Evolutionary conservation across 2,329 filamentous ascomycete genomes (phyloP).

Genomic region (Penicillium sp.): DNA sequence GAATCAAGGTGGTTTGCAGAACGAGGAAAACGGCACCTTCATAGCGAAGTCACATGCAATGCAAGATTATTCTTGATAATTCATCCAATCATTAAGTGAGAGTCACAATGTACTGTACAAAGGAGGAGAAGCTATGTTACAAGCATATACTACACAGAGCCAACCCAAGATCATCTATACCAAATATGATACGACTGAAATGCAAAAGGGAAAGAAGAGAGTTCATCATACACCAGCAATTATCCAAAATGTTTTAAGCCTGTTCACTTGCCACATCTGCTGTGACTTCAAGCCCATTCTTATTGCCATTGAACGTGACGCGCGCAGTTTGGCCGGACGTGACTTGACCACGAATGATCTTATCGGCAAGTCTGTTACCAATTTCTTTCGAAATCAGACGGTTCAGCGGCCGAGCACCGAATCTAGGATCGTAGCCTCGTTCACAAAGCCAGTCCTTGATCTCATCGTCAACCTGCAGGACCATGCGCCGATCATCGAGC

Average conservation of each 20-base stretch:
- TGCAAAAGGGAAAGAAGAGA: not conserved
- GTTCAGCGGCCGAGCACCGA: conserved; percentile 89
- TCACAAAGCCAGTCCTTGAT: conserved; percentile 88
- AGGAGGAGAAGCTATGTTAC: conserved; percentile 23
- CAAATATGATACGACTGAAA: not conserved
- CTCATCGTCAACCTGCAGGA: conserved; percentile 69
- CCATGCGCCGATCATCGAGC: conserved; percentile 84
- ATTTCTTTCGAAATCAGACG: conserved; percentile 89
- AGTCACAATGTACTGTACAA: conserved; percentile 17
- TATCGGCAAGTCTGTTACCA: conserved; percentile 84
- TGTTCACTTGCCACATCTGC: conserved; percentile 21
- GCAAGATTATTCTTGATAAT: not conserved
- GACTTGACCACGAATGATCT: conserved; percentile 85
- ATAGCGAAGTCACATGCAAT: not conserved
- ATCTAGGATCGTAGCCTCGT: conserved; percentile 87
- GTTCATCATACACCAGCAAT: conserved; percentile 1
- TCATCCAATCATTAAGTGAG: conserved; percentile 2
- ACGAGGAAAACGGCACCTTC: not conserved
- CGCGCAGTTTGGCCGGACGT: conserved; percentile 74
- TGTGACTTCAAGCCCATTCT: conserved; percentile 61
- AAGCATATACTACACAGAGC: conserved; percentile 12
- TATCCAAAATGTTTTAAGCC: conserved; percentile 3
- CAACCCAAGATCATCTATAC: conserved; percentile 6
- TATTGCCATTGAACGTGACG: conserved; percentile 70
- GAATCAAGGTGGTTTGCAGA: not conserved